Percentiles rank a stretch among this genome's conserved stretches.
Conservation (phyloP, 164 flowering plant species). For the Buxus sempervirens region DNA sequence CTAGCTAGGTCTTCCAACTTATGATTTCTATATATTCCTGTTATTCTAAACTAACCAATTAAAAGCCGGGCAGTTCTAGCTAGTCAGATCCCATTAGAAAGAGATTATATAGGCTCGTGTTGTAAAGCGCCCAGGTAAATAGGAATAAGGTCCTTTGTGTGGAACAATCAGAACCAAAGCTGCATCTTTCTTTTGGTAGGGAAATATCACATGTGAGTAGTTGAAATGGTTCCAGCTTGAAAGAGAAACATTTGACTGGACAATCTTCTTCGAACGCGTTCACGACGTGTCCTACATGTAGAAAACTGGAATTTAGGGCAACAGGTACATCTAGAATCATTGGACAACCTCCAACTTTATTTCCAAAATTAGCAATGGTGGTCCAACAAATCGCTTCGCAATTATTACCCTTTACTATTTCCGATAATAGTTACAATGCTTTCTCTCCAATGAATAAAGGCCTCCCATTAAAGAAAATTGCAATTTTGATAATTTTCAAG, state of each 20-base stretch:
- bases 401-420: no score
- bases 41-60: neutral
- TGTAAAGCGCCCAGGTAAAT: constrained; percentile 14
- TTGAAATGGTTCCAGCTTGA: constrained; percentile 18
- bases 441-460: no score
- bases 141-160: constrained; percentile 8
- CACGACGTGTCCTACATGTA: constrained; percentile 5
- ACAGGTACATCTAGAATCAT: neutral
- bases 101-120: constrained; percentile 4
- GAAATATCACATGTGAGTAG: constrained; percentile 17
- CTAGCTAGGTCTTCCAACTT: no score
- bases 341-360: neutral
- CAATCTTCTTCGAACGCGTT: constrained; percentile 4
- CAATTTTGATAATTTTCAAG: no score
- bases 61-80: neutral
- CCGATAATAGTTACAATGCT: no score
- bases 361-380: neutral
- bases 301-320: neutral
- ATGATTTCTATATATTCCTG: no score
- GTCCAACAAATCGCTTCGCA: neutral
- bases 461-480: no score
- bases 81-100: neutral
- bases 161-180: constrained; percentile 8
- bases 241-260: constrained; percentile 18
- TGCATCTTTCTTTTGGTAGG: constrained; percentile 6